These are phyloP conservation scores for Talaromyces proteolyticus DNA, from an alignment of 495 filamentous ascomycete genomes.

Conservation along the genomic window DNA sequence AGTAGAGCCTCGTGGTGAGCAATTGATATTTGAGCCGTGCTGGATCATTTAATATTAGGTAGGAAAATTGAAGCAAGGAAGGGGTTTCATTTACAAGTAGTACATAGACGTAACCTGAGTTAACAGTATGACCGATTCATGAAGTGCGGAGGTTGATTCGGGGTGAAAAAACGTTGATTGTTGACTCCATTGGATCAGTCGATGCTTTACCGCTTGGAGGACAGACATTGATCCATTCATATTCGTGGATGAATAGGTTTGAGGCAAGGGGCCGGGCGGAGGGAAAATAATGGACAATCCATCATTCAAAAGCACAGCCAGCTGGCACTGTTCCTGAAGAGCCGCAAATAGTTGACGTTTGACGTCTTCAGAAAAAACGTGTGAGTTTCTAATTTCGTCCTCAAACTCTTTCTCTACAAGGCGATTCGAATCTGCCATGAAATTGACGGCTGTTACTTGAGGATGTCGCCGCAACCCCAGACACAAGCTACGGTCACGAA, in stretches of 20 bases:
- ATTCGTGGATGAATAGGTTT: constrained; percentile 8
- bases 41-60: background rate
- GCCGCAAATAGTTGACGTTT: constrained; percentile 35
- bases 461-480: constrained; percentile 41
- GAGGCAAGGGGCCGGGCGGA: constrained; percentile 11
- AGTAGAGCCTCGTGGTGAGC: constrained; percentile 21
- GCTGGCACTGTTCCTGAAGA: constrained; percentile 37
- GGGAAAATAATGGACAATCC: constrained; percentile 35
- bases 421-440: constrained; percentile 26
- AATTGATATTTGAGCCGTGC: constrained; percentile 20
- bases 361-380: constrained; percentile 32
- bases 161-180: constrained; percentile 3
- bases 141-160: background rate
- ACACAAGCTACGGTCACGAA: constrained; percentile 43
- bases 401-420: constrained; percentile 33
- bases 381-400: constrained; percentile 34
- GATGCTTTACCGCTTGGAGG: constrained; percentile 12
- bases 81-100: constrained; percentile 32
- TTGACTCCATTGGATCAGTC: constrained; percentile 17
- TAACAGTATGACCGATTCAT: constrained; percentile 31
- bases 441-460: constrained; percentile 36
- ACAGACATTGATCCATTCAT: constrained; percentile 9
- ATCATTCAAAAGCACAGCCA: constrained; percentile 41
- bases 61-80: background rate
- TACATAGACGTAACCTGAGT: constrained; percentile 45